Percentiles rank a stretch among this genome's conserved stretches.
Evolutionary conservation across 805 yeast genomes (phyloP).

Genomic region (Metschnikowia kunwiensis): DNA sequence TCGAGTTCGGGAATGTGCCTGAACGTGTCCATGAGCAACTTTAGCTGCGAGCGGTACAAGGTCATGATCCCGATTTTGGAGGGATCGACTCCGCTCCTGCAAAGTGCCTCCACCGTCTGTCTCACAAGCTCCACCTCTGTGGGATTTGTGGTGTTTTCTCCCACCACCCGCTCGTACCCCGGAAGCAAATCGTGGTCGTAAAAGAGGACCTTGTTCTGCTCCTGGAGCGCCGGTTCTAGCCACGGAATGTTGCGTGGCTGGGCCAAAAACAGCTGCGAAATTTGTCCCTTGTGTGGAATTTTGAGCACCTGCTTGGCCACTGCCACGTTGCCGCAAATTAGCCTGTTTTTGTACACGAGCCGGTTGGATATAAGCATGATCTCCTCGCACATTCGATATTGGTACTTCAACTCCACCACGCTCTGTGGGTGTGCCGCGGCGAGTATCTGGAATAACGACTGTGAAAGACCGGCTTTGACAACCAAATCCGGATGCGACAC

Average conservation of each 20-base stretch:
- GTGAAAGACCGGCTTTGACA: slow-evolving; percentile 66
- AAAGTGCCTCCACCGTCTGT: slow-evolving; percentile 58
- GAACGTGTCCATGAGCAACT: slow-evolving; percentile 26
- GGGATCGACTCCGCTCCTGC: slow-evolving; percentile 56
- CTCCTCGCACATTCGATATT: slow-evolving; percentile 90
- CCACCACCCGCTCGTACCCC: slow-evolving; percentile 51
- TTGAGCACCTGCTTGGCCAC: slow-evolving; percentile 59
- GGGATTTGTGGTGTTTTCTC: slow-evolving; percentile 70
- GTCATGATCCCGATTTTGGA: slow-evolving; percentile 82
- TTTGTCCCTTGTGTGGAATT: slow-evolving; percentile 42
- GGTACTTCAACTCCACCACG: slow-evolving; percentile 74
- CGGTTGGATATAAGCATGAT: slow-evolving; percentile 80
- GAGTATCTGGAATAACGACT: slow-evolving; percentile 71
- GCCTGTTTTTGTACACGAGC: slow-evolving; percentile 69
- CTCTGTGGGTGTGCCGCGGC: slow-evolving; percentile 71
- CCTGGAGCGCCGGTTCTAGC: slow-evolving; percentile 56
- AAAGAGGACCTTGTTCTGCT: slow-evolving; percentile 63
- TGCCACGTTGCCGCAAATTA: slow-evolving; percentile 67
- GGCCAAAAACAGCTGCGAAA: slow-evolving; percentile 14
- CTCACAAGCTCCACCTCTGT: slow-evolving; percentile 66
- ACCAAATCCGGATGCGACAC: slow-evolving; percentile 56
- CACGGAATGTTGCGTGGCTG: slow-evolving; percentile 34
- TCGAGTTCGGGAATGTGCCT: slow-evolving; percentile 51
- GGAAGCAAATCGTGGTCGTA: slow-evolving; percentile 72
- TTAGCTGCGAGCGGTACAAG: slow-evolving; percentile 73